Evolutionary conservation across 106 monocot species (phyloP), one percentile per base, ranked within the genome.

Genomic region (Vanilla planifolia): DNA sequence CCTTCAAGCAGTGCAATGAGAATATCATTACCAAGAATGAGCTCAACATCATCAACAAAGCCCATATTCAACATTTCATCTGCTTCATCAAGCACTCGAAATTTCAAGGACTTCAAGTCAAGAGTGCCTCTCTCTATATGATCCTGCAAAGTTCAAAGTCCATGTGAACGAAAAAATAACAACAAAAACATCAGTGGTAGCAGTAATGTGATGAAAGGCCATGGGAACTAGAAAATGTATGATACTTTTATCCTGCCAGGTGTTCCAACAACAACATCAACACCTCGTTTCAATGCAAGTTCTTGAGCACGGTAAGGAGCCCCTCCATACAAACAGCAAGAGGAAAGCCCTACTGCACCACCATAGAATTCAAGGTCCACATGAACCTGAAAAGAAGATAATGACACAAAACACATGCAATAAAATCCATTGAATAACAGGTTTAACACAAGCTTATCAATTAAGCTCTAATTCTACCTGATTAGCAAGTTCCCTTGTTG

Each of bases 41-140:
- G 75, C 41, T 94, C 89, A 25, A 94, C 94, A 71, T 89, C 85
- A 64, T 89, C 86, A 61, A 89, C 83, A 57, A 94, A 94, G 20
- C 89, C 89, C 83, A 89, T 86, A 52, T 89, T 89, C 63, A 94
- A 75, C 89, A 94, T 89, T 72, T 94, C 85, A 75, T 94, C 94
- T 48, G 94, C 89, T 73, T 94, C 94, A 71, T 94, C 94, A 75
- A 94, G 89, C 46, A 94, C 78, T 34, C 94, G 89, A 48, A 94
- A 89, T 47, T 94, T 89, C 43, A 94, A 66, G 13, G 72, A 62
- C 51, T 67, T 85, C 60, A 94, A 66, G 44, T 89, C 75, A 55
- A 94, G 77, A 62, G 33, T 75, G 30, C 65, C 73, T 51, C 83
- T 80, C 48, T 83, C 76, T 42, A 94, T 36, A 66, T 81, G 84